phyloP scores from a whole-genome alignment of 768 basidiomycete genomes.

The Agrocybe pediades region DNA sequence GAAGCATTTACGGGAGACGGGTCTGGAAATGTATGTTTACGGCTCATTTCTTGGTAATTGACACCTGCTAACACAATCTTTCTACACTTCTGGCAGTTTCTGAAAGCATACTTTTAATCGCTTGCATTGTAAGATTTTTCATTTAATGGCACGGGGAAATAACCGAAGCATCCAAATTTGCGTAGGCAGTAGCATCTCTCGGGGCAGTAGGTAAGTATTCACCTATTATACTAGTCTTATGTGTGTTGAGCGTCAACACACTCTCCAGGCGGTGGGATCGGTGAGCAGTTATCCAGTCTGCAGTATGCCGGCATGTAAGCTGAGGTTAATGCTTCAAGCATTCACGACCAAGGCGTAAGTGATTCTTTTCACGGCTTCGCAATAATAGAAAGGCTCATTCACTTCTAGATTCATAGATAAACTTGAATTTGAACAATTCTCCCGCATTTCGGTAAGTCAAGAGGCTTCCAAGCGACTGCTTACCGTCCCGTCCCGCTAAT shows the following conservation, averaged over 20 bases:
- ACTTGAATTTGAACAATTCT: constrained; percentile 25
- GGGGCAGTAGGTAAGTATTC: background rate
- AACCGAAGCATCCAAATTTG: background rate
- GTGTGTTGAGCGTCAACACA: no score
- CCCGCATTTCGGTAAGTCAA: constrained; percentile 26
- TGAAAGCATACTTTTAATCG: background rate
- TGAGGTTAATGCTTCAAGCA: constrained; percentile 12
- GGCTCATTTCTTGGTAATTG: background rate
- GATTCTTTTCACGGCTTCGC: background rate
- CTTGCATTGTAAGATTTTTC: background rate
- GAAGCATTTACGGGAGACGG: constrained; percentile 18
- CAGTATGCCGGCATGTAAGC: background rate
- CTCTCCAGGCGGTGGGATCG: background rate
- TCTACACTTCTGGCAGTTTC: background rate
- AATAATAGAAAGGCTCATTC: background rate
- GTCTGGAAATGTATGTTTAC: constrained; percentile 9
- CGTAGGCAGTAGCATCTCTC: background rate
- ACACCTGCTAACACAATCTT: background rate
- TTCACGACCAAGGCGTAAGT: constrained; percentile 32
- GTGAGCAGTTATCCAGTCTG: background rate
- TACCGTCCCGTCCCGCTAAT: background rate
- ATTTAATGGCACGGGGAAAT: background rate
- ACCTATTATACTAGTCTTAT: no score
- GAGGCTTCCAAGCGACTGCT: no score
- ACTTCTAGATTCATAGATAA: constrained; percentile 22